Base-by-base conservation (phyloP, 805 yeast species). In the Kazachstania psychrophila region DNA sequence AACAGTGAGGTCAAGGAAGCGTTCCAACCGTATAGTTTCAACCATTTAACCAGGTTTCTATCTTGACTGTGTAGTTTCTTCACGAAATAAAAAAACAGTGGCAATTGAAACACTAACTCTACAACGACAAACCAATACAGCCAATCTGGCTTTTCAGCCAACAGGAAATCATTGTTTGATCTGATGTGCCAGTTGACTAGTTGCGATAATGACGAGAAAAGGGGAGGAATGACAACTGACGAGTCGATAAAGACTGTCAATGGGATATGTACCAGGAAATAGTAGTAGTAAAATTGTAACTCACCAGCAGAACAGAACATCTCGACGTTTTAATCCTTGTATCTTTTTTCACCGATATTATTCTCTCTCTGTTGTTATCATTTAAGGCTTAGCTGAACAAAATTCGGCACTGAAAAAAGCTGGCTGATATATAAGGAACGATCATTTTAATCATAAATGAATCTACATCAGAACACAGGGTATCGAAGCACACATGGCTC, bases 1-100 rank as follows among this genome's bases (percentile, higher is more conserved):
- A 77, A 72, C 25, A 77, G 56, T 0, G 96, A 86, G 5, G 96
- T 86, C 35, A 81, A 63, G 4, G 79, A 64, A 0, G 96, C 97
- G 51, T 85, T 86, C 48, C 82, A 70, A 3, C 89, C 95, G 57
- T 92, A 89, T 5, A 78, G 49, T 11, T 74, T 61, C 45, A 79
- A 56, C 52, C 65, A 67, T 9, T 4, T 27, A 16, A 18, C 11
- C 14, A 30, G 9, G 10, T 5, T 30, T 11, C 20, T 19, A 22
- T 17, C 13, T 16, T 25, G n/a, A 12, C 6, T 4, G 9, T 17
- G 3, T 16, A 42, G 33, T 14, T 34, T 31, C 23, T 31, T 27
- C 10, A 47, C 44, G 33, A 58, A 62, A 44, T 58, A 58, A 30
- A 75, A 49, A 58, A 92, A 92, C 20, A 83, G 65, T 1, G 98